Percentiles rank a stretch among this genome's conserved stretches.
Evolutionary conservation across 768 basidiomycete species (phyloP).

Genomic region (Ramaria sp.): DNA sequence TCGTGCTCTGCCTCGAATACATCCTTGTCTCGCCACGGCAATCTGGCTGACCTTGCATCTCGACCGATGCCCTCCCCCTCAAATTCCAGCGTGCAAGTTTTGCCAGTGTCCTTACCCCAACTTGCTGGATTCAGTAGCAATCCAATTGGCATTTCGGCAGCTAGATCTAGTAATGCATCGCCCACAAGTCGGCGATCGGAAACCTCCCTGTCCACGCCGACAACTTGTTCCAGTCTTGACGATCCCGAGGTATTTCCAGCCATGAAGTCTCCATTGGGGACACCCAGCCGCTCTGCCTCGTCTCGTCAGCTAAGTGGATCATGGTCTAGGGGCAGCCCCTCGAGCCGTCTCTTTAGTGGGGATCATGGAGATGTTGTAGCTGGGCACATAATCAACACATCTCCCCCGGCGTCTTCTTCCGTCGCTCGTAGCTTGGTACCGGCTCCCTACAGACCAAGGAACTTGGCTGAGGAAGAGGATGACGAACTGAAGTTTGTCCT

Average conservation of each 20-base stretch:
- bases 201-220: conserved; percentile 22
- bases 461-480: conserved; percentile 36
- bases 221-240: conserved; percentile 16
- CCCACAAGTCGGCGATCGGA: conserved; percentile 22
- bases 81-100: neutral
- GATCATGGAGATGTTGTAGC: conserved; percentile 2
- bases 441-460: neutral
- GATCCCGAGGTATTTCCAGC: conserved; percentile 11
- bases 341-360: neutral
- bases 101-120: neutral
- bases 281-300: conserved; percentile 22
- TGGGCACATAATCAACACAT: conserved; percentile 11
- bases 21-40: neutral
- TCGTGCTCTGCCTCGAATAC: neutral
- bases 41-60: neutral
- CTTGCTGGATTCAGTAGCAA: neutral
- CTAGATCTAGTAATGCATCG: neutral
- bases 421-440: conserved; percentile 4
- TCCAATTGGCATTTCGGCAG: neutral
- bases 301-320: conserved; percentile 8
- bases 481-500: conserved; percentile 56
- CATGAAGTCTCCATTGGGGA: conserved; percentile 29
- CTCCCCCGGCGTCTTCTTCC: conserved; percentile 11
- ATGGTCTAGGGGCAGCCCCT: conserved; percentile 2
- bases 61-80: neutral